Evolutionary conservation across 78 protist genomes (phyloP).

Genomic region (Isochrysis galbana): DNA sequence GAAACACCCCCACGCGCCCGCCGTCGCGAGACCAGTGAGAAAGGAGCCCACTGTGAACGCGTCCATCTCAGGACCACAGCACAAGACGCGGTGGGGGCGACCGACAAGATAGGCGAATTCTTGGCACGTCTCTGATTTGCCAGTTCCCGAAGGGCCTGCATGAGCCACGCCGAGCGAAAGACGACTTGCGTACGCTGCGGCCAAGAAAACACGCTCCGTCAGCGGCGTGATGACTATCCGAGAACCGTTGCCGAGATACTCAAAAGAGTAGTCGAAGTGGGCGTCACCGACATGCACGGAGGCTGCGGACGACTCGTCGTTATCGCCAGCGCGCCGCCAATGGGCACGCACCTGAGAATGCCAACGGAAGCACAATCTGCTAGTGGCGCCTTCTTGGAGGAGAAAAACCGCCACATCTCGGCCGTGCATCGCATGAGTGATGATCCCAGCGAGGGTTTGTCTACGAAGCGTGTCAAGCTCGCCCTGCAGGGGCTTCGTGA

Average conservation of each 20-base stretch:
- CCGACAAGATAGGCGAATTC: conserved; percentile 54
- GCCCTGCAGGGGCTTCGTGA: conserved; percentile 72
- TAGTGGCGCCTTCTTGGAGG: no score
- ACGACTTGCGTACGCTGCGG: conserved; percentile 58
- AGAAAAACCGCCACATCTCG: no score
- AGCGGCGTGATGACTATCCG: conserved; percentile 66
- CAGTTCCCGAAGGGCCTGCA: conserved; percentile 82
- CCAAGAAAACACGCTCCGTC: conserved; percentile 55
- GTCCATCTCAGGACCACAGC: conserved; percentile 78
- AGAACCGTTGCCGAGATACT: conserved; percentile 54
- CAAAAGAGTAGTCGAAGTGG: conserved; percentile 43
- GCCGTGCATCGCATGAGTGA: no score
- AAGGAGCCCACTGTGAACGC: conserved; percentile 62
- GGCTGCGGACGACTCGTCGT: no score
- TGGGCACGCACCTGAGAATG: no score
- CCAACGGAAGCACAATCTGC: no score
- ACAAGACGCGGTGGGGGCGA: conserved; percentile 51
- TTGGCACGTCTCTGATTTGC: conserved; percentile 79
- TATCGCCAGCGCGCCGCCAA: no score
- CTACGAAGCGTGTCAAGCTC: no score
- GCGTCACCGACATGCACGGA: background rate
- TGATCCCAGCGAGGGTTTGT: no score
- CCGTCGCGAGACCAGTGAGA: conserved; percentile 71
- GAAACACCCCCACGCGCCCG: conserved; percentile 92
- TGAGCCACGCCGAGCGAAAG: conserved; percentile 65